These are phyloP conservation scores for Chimonanthus salicifolius DNA, from an alignment of 164 flowering plant genomes.

Conservation along the genomic window DNA sequence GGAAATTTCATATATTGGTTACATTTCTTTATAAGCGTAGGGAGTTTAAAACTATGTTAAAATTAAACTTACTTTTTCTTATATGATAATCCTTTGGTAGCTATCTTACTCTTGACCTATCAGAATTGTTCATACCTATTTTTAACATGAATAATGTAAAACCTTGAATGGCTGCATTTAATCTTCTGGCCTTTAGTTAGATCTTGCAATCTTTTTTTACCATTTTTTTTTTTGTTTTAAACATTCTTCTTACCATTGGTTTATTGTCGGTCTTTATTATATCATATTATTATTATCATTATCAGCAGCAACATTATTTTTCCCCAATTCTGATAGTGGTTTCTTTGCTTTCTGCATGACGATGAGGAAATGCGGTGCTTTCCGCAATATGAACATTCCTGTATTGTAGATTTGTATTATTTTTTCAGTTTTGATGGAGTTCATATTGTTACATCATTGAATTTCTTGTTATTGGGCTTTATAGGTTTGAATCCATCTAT, in stretches of 20 bases:
- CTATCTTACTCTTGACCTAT: too few relatives aligned
- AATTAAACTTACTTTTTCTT: too few relatives aligned
- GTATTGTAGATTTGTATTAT: too few relatives aligned
- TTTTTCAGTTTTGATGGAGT: neutral
- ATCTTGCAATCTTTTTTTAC: neutral
- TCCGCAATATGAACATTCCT: neutral
- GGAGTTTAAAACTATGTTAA: too few relatives aligned
- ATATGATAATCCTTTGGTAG: too few relatives aligned
- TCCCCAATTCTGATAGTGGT: neutral
- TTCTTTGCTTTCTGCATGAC: neutral
- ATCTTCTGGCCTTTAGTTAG: neutral
- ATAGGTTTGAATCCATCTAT: conserved; percentile 90
- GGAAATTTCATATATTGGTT: too few relatives aligned
- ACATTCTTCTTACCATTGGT: too few relatives aligned
- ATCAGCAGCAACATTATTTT: too few relatives aligned
- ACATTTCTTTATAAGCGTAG: too few relatives aligned
- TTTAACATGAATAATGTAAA: neutral
- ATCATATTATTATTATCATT: too few relatives aligned
- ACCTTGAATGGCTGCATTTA: neutral
- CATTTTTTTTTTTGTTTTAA: too few relatives aligned
- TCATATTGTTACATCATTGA: neutral
- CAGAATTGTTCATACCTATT: neutral
- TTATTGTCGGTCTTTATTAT: too few relatives aligned
- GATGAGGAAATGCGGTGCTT: neutral
- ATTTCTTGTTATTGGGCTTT: conserved; percentile 5